Percentiles rank a stretch among this genome's conserved stretches.
These are phyloP conservation scores for Ceratocystiopsis minuta DNA, from an alignment of 2,329 filamentous ascomycete genomes.

Conservation along the genomic window DNA sequence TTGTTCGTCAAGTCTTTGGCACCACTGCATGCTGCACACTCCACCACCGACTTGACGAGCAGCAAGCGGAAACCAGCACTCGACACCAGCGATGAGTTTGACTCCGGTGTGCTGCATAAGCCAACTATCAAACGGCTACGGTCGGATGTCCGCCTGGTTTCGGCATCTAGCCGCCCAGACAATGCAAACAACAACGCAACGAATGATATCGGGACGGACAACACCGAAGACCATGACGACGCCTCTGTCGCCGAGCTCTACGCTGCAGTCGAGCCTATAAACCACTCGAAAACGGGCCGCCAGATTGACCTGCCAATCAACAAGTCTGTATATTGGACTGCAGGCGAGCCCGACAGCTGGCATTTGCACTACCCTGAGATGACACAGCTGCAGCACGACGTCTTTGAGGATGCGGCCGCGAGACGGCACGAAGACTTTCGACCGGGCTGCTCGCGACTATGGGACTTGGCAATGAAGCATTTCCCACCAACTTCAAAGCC, in stretches of 20 bases:
- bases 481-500: conserved; percentile 26
- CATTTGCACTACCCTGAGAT: conserved; percentile 47
- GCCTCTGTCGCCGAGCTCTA: conserved; percentile 27
- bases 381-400: conserved; percentile 39
- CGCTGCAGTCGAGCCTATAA: conserved; percentile 30
- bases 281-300: conserved; percentile 30
- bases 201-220: background rate
- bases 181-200: background rate
- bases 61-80: conserved; percentile 38
- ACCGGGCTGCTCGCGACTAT: conserved; percentile 31
- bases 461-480: conserved; percentile 38
- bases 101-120: conserved; percentile 17
- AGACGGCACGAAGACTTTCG: conserved; percentile 33
- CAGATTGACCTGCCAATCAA: conserved; percentile 38
- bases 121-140: conserved; percentile 38
- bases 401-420: conserved; percentile 33
- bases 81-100: conserved; percentile 34
- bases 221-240: conserved; percentile 18
- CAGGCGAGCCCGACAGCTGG: conserved; percentile 34
- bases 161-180: background rate
- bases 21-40: conserved; percentile 7
- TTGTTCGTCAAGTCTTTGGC: conserved; percentile 24
- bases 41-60: conserved; percentile 19
- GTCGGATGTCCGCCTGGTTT: conserved; percentile 21
- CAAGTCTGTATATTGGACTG: conserved; percentile 40